Evolutionary conservation across 1,284 basidiomycete genomes (phyloP), one percentile per base, ranked within the genome.

Genomic region (Ustilago hordei): DNA sequence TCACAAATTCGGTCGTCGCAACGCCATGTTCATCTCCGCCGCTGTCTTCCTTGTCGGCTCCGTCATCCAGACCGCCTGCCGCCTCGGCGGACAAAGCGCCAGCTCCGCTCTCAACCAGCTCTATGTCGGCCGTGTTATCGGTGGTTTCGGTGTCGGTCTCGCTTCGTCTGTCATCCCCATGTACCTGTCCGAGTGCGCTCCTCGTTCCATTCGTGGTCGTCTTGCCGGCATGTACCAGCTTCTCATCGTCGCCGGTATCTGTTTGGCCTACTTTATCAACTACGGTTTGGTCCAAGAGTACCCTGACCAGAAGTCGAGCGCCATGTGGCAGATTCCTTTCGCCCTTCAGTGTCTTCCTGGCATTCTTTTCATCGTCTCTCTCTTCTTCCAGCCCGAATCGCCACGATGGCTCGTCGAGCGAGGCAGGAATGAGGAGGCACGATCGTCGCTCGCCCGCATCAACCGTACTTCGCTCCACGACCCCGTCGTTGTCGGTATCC

Each of bases 221-320:
- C 80, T 87, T 55, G 85, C 85, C 19, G 85, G 81, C 55, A 85
- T 85, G 68, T 89, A 88, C 87, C 88, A 89, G 78, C 84, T 88
- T 4, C 70, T 80, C 39, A 80, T 77, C 53, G 82, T 84, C 32
- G 76, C 79, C 36, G 83, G 83, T 55, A 84, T 84, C 64, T 77
- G 65, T 36, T 2, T 78, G 19, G 65, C 72, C 59, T 75, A 71
- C 50, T 75, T 71, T 56, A 60, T 75, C 68, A 72, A 75, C 72
- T 78, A 75, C 52, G 72, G 72, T 12, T 69, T 75, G 68, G 58
- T 62, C 2, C 64, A 71, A 45, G 63, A 72, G 54, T 66, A 65
- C 34, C 61, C 64, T 8, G 43, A 75, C 60, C 60, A 79, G 60
- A 36, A 7, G 9, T 63, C 67, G 1, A 69, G 67, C 55, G 65